Evolutionary conservation across 2,329 filamentous ascomycete species (phyloP).

Genomic region (Botrytis elliptica): DNA sequence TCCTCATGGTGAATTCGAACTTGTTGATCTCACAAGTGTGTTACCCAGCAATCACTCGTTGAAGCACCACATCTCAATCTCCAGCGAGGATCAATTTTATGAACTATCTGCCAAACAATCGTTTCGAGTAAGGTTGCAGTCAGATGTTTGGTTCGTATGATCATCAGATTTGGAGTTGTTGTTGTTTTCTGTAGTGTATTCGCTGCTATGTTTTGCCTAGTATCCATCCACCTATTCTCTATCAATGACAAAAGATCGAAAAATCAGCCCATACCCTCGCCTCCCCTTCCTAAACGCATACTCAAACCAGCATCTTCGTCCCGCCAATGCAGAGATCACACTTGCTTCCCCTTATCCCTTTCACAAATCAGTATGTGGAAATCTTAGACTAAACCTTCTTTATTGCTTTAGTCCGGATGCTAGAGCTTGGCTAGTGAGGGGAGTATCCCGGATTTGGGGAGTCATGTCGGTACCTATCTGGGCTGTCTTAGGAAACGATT

Average conservation of each 20-base stretch:
- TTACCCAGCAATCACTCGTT: not conserved
- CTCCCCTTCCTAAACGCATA: not conserved
- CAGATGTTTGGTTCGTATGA: too few relatives aligned
- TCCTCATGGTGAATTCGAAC: not conserved
- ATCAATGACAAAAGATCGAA: not conserved
- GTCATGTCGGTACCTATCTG: not conserved
- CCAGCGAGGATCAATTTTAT: not conserved
- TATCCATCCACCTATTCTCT: not conserved
- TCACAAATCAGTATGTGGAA: not conserved
- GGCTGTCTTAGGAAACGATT: too few relatives aligned
- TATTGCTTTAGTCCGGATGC: not conserved
- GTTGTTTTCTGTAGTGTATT: not conserved
- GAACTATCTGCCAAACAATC: too few relatives aligned
- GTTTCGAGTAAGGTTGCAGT: too few relatives aligned
- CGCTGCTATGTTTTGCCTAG: not conserved
- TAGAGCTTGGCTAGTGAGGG: not conserved
- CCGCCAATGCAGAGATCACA: too few relatives aligned
- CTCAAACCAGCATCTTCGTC: not conserved
- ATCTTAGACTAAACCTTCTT: not conserved
- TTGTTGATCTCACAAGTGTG: not conserved
- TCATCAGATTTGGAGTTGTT: too few relatives aligned
- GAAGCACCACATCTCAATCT: not conserved
- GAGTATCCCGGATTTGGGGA: not conserved
- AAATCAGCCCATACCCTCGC: too few relatives aligned
- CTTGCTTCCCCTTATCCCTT: not conserved